Conservation (phyloP, 331 rosid genomes). For the Rhamnella rubrinervis region DNA sequence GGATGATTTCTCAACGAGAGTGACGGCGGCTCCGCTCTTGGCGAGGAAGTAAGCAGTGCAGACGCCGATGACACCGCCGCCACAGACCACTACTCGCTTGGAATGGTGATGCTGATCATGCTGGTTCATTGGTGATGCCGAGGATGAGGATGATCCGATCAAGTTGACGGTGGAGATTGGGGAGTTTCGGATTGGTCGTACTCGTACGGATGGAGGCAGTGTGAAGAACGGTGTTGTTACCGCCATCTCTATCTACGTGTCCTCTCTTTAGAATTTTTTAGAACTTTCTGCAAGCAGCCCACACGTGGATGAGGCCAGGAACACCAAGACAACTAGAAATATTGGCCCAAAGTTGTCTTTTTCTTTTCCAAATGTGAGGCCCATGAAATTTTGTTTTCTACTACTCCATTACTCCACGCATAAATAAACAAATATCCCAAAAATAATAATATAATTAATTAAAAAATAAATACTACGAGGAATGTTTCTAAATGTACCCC, state of each 20-base stretch:
- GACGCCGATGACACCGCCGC: constrained; percentile 85
- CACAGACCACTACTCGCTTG: constrained; percentile 68
- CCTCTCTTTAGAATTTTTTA: too few relatives aligned
- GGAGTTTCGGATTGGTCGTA: constrained; percentile 9
- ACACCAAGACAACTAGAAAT: too few relatives aligned
- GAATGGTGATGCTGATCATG: not conserved
- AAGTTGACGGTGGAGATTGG: not conserved
- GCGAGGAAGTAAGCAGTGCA: constrained; percentile 84
- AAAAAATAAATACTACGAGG: too few relatives aligned
- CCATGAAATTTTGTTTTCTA: too few relatives aligned
- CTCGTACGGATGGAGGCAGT: constrained; percentile 28
- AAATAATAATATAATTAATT: too few relatives aligned
- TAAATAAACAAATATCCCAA: too few relatives aligned
- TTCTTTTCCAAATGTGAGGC: too few relatives aligned
- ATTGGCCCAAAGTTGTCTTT: not conserved
- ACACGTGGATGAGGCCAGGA: constrained; percentile 7
- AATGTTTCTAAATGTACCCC: too few relatives aligned
- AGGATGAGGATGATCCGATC: constrained; percentile 23
- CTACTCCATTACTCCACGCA: too few relatives aligned
- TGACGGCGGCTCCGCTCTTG: constrained; percentile 76
- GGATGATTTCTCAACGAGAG: constrained; percentile 69
- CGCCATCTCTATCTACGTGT: constrained; percentile 6
- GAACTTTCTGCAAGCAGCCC: not conserved
- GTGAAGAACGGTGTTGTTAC: not conserved
- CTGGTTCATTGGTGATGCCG: constrained; percentile 43